Base-by-base conservation (phyloP, 2,329 filamentous ascomycete genomes). In the Mollisiaceae sp. region DNA sequence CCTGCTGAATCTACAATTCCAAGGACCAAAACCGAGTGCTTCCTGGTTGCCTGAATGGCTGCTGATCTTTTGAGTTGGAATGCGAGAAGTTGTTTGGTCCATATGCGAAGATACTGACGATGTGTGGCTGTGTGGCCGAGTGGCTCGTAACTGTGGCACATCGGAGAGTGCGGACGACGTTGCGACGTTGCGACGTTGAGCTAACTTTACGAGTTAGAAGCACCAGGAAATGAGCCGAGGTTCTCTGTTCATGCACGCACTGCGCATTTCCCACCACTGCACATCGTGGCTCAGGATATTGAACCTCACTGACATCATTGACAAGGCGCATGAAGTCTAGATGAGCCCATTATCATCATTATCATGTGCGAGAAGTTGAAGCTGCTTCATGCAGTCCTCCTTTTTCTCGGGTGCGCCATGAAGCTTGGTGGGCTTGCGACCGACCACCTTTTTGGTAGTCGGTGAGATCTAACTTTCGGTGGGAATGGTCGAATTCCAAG, bases 251-350 rank as follows among this genome's bases (percentile, higher is more conserved):
- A 52, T 52, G 47, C 47, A 52, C 11, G 47, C 47, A 52, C 47
- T 52, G 47, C 47, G 22, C 47, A 52, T 52, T 32, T 45, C n/a
- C 8, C 36, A n/a, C 43, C 9, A 20, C 43, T 47, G 8, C 43
- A 52, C 24, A 52, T 52, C 47, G 47, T 52, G 47, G 47, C 47
- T 52, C 47, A 52, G 9, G 22, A 52, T 52, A 32, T 27, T 52
- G 12, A 15, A 27, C 22, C 9, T 52, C 24, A 52, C 24, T 52
- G 22, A 52, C 24, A 32, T 52, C 22, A 52, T 52, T 32, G 12
- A 32, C 47, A 32, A 52, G 47, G 24, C 12, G 47, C 47, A 52
- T 18, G 22, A 32, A 52, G 24, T 52, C 47, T 52, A 52, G 47
- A 52, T 6, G 47, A 52, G 47, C 12, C 47, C 22, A 32, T 52